Evolutionary conservation across 495 filamentous ascomycete genomes (phyloP), one percentile per base, ranked within the genome.

Genomic region (Xylaria castorea): DNA sequence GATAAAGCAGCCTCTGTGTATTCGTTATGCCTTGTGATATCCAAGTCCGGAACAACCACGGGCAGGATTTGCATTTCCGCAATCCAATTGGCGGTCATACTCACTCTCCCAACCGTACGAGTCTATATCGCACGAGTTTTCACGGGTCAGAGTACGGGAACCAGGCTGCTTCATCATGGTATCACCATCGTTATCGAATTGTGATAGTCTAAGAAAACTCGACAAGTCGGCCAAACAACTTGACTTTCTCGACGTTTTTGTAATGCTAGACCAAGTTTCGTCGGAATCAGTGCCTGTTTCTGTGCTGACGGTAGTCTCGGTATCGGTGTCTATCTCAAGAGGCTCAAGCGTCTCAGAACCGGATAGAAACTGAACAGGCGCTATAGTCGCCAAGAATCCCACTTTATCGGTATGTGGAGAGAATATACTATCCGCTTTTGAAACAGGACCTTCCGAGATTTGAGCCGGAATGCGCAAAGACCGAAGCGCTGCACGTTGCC

Each of bases 51-150:
- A 53, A 58, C 63, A 36, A 32, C 40, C 25, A 11, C 36, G 27
- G 6, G 40, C 7, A 20, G 51, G 70, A 14, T 30, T 61, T 53
- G 63, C 65, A 20, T 57, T 73, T 62, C 70, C 55, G 46, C 70
- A 77, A 25, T 71, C 75, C 58, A 75, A 58, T 73, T 80, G 76
- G 60, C 76, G 76, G n/a, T 76, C 75, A 7, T 84, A 76, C 75
- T 83, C 83, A 16, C 81, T 83, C 62, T 86, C 84, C 85, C 85
- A 86, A n/a, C 85, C 85, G 46, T 86, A 86, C 8, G 77, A 72
- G 70, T 86, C 84, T n/a, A 40, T 14, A 25, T 82, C 78, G 11
- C 77, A 78, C 2, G 78, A 75, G 61, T 62, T 73, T 38, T 74
- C 40, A 66, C 71, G 74, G n/a, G 71, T 74, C 32, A 72, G 75